A percentile compares a stretch with the other conserved stretches of the same genome.
phyloP scores from a whole-genome alignment of 148 eudicot genomes.

The Polygonum maritimum region DNA sequence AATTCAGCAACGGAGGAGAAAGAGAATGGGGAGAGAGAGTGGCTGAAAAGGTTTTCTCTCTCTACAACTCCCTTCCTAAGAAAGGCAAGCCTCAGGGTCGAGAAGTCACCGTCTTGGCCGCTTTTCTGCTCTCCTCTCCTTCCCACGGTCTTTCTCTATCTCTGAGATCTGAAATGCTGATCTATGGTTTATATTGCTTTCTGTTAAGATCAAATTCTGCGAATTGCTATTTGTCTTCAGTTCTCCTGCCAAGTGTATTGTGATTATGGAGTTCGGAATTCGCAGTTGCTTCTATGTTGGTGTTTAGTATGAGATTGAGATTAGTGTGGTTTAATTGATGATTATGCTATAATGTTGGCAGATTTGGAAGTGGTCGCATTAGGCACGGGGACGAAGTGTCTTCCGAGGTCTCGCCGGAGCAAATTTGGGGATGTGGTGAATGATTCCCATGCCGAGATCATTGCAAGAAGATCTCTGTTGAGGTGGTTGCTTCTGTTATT shows the following conservation, averaged over 20 bases:
- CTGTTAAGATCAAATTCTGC: not conserved
- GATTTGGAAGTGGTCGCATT: conserved; percentile 73
- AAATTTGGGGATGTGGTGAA: conserved; percentile 78
- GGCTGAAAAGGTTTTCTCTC: conserved; percentile 37
- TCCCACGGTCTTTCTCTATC: conserved; percentile 38
- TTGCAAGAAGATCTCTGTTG: conserved; percentile 69
- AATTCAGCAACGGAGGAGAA: not conserved
- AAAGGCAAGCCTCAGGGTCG: conserved; percentile 92
- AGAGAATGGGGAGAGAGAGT: conserved; percentile 62
- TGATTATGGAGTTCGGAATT: not conserved
- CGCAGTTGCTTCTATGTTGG: not conserved
- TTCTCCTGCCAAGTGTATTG: not conserved
- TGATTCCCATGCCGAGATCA: conserved; percentile 89
- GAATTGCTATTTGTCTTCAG: not conserved
- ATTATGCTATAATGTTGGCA: conserved; percentile 16
- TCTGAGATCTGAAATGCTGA: not conserved
- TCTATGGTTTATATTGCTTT: not conserved
- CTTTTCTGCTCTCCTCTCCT: conserved; percentile 73
- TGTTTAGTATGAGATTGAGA: not conserved
- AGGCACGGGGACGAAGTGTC: conserved; percentile 92
- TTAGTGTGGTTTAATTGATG: not conserved
- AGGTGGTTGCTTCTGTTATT: conserved; percentile 30
- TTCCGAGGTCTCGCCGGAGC: conserved; percentile 56
- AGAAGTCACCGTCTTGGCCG: conserved; percentile 75
- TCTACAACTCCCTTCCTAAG: conserved; percentile 66